phyloP scores from a whole-genome alignment of 345 rosid species.

The Dipteronia sinensis region DNA sequence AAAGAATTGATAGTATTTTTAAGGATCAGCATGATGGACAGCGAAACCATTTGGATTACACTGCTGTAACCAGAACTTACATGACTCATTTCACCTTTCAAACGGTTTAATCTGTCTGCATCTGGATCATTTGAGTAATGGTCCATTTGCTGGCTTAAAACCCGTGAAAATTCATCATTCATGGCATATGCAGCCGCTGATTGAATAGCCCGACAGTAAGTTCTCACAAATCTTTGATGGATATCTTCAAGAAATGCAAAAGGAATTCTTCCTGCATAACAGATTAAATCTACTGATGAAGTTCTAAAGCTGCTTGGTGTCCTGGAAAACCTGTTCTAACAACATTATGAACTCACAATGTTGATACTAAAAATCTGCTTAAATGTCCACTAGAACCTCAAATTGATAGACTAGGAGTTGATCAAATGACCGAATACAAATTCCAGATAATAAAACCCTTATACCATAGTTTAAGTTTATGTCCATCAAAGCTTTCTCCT shows the following conservation, averaged over 20 bases:
- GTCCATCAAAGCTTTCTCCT: too few relatives aligned
- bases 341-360: too few relatives aligned
- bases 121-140: conserved; percentile 42
- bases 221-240: conserved; percentile 43
- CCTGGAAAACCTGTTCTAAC: too few relatives aligned
- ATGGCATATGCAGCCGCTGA: conserved; percentile 53
- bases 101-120: conserved; percentile 46
- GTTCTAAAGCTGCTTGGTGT: too few relatives aligned
- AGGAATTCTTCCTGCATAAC: conserved; percentile 48
- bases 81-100: conserved; percentile 58
- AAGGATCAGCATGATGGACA: neutral
- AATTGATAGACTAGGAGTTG: too few relatives aligned
- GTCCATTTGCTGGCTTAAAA: conserved; percentile 51
- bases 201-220: conserved; percentile 38
- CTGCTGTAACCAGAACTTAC: conserved; percentile 3
- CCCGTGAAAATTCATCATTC: conserved; percentile 59
- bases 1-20: neutral
- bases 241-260: conserved; percentile 52
- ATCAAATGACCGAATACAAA: too few relatives aligned
- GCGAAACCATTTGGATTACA: neutral
- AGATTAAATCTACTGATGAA: neutral
- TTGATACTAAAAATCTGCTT: too few relatives aligned
- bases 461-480: too few relatives aligned
- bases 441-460: too few relatives aligned
- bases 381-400: too few relatives aligned